A percentile compares a stretch with the other conserved stretches of the same genome.
Conservation (phyloP, 2,329 filamentous ascomycete genomes). For the Neofusicoccum ribis region DNA sequence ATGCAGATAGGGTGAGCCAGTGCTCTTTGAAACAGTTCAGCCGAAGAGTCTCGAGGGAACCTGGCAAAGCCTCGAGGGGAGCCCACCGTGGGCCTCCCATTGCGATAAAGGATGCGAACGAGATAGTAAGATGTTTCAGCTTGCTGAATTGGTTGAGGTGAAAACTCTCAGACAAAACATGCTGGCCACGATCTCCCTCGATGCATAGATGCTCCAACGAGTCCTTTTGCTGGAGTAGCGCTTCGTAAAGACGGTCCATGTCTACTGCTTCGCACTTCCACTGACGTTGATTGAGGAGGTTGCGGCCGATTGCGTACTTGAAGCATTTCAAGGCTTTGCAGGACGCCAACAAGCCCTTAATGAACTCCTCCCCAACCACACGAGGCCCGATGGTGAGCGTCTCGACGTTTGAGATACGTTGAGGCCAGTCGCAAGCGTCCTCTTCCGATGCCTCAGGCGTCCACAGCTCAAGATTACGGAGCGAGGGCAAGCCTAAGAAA, state of each 20-base stretch:
- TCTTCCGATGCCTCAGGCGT: slow-evolving; percentile 2
- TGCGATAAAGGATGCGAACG: neutral
- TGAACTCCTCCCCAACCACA: neutral
- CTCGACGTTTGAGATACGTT: neutral
- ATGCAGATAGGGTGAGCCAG: slow-evolving; percentile 3
- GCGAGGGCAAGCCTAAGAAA: neutral
- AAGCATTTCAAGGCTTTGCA: neutral
- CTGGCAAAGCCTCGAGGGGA: neutral
- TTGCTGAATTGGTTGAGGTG: neutral
- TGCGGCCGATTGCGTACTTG: slow-evolving; percentile 1
- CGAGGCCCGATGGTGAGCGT: neutral
- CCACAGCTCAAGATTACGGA: slow-evolving; percentile 5
- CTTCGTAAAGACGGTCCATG: slow-evolving; percentile 1
- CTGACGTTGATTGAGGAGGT: neutral
- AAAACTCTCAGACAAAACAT: neutral
- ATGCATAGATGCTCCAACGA: neutral
- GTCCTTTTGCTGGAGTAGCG: neutral
- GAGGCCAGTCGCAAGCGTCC: neutral
- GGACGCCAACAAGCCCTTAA: neutral
- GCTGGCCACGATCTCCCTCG: neutral
- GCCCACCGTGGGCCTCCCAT: neutral
- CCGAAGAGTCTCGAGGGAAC: neutral
- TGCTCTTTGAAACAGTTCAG: slow-evolving; percentile 1
- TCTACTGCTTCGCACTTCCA: slow-evolving; percentile 8
- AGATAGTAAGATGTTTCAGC: neutral